phyloP scores from a whole-genome alignment of 495 filamentous ascomycete species.

The Aspergillus olivimuriae region DNA sequence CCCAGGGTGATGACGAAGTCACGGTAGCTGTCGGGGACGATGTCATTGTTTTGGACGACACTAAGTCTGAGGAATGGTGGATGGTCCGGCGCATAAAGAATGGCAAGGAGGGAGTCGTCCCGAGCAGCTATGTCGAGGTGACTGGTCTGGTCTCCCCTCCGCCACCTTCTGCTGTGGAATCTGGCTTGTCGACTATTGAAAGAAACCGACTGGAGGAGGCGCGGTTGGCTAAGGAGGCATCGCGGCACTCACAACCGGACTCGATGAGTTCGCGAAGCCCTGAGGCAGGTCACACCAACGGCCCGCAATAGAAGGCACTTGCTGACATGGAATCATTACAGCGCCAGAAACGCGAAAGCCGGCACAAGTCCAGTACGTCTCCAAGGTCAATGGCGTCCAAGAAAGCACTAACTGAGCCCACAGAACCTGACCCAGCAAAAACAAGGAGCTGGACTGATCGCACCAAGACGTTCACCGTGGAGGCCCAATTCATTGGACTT shows the following conservation, averaged over 20 bases:
- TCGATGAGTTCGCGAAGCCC: constrained; percentile 49
- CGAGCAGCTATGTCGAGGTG: constrained; percentile 90
- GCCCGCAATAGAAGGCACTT: background rate
- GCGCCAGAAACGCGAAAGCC: constrained; percentile 65
- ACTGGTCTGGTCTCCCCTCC: constrained; percentile 50
- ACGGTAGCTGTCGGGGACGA: constrained; percentile 87
- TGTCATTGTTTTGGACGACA: constrained; percentile 83
- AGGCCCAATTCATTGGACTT: constrained; percentile 91
- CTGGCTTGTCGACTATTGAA: constrained; percentile 66
- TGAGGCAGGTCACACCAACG: constrained; percentile 50
- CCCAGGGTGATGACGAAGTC: constrained; percentile 94
- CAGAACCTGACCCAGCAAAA: constrained; percentile 80
- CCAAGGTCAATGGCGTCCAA: background rate
- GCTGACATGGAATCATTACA: constrained; percentile 48
- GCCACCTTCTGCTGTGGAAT: constrained; percentile 49
- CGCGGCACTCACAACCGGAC: constrained; percentile 52
- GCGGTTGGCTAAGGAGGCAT: constrained; percentile 67
- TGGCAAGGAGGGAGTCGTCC: constrained; percentile 94
- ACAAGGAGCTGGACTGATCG: constrained; percentile 91
- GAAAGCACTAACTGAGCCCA: constrained; percentile 12
- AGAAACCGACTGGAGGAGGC: constrained; percentile 82
- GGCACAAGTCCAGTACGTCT: constrained; percentile 71
- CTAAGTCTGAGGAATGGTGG: constrained; percentile 97
- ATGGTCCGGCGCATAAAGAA: constrained; percentile 85
- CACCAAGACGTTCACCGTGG: constrained; percentile 91